A percentile compares a stretch with the other conserved stretches of the same genome.
phyloP scores from a whole-genome alignment of 2,329 filamentous ascomycete genomes.

The Zymoseptoria crescenta region DNA sequence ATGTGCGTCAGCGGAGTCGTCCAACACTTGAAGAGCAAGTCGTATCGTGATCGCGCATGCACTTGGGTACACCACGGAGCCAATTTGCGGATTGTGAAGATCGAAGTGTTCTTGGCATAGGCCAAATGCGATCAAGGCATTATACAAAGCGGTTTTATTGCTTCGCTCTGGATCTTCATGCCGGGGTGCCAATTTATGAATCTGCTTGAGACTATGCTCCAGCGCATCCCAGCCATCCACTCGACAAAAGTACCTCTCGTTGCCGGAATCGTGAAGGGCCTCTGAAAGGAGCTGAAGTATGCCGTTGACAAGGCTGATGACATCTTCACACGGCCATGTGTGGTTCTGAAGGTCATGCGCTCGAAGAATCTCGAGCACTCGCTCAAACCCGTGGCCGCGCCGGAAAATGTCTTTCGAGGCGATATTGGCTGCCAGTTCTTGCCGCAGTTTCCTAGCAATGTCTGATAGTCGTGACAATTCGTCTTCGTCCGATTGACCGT shows the following conservation, averaged over 20 bases:
- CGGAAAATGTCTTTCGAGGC: constrained; percentile 25
- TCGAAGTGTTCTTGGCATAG: constrained; percentile 1
- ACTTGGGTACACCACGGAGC: background rate
- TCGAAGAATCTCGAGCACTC: constrained; percentile 16
- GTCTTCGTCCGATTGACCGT: constrained; percentile 11
- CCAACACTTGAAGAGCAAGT: constrained; percentile 2
- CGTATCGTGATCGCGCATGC: constrained; percentile 4
- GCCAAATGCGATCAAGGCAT: constrained; percentile 10
- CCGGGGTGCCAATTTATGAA: background rate
- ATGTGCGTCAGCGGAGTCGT: background rate
- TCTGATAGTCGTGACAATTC: constrained; percentile 11
- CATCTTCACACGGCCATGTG: constrained; percentile 6
- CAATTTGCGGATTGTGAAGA: background rate
- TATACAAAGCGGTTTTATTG: constrained; percentile 5
- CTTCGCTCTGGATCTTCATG: background rate
- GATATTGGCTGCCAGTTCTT: constrained; percentile 11
- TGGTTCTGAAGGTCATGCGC: constrained; percentile 7
- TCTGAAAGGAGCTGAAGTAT: constrained; percentile 56
- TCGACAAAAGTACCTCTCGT: constrained; percentile 75
- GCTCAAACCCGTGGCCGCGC: constrained; percentile 25
- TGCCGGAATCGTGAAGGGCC: constrained; percentile 73
- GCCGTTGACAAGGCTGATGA: constrained; percentile 6
- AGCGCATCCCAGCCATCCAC: constrained; percentile 72
- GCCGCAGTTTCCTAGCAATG: constrained; percentile 15
- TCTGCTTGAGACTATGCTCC: constrained; percentile 55